These are phyloP conservation scores for Ambrosiella xylebori DNA, from an alignment of 2,329 filamentous ascomycete species.

Conservation along the genomic window DNA sequence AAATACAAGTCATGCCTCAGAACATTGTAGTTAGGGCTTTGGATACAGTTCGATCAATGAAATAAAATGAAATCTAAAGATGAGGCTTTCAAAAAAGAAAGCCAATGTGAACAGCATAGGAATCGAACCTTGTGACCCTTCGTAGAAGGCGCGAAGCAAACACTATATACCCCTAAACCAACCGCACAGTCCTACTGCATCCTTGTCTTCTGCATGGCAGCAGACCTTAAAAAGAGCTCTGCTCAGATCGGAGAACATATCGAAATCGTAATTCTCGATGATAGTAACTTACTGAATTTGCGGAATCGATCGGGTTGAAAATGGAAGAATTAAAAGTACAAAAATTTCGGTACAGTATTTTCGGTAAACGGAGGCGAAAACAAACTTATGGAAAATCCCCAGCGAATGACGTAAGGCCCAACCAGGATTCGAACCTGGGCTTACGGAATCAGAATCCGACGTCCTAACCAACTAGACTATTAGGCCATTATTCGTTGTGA, in stretches of 20 bases:
- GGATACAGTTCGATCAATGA: too few species aligned
- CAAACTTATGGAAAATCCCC: background rate
- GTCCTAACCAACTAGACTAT: constrained; percentile 1
- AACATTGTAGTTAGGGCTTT: too few species aligned
- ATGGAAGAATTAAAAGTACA: too few species aligned
- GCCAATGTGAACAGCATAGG: background rate
- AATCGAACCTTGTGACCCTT: background rate
- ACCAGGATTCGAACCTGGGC: constrained; percentile 1
- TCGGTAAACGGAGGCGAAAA: background rate
- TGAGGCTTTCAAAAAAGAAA: background rate
- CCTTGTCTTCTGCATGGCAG: background rate
- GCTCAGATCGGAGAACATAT: too few species aligned
- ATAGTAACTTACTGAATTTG: too few species aligned
- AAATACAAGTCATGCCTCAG: background rate
- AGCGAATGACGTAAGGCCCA: background rate
- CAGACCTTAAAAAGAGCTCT: too few species aligned
- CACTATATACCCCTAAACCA: background rate
- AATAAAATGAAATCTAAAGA: background rate
- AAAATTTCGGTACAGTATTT: too few species aligned
- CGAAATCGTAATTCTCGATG: too few species aligned
- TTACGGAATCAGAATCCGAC: constrained; percentile 1
- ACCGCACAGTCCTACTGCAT: background rate
- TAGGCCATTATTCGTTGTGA: background rate
- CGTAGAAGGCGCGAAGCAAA: background rate
- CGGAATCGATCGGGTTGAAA: too few species aligned